phyloP scores from a whole-genome alignment of 345 rosid genomes.

The Pseudoturritis turrita region DNA sequence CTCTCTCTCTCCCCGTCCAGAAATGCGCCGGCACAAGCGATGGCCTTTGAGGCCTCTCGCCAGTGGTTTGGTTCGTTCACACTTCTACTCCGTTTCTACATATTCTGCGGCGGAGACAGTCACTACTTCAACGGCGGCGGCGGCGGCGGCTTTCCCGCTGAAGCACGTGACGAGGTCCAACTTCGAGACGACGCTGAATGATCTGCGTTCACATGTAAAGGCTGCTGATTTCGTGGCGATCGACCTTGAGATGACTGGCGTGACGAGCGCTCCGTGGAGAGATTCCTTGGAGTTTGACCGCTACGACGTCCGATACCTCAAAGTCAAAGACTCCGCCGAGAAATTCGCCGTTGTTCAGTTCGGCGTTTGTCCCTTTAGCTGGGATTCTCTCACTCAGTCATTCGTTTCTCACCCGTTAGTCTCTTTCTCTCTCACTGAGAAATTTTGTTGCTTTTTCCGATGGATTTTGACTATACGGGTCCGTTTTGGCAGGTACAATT shows the following conservation, averaged over 20 bases:
- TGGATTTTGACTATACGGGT: not conserved
- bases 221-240: constrained; percentile 90
- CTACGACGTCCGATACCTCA: constrained; percentile 69
- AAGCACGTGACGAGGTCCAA: constrained; percentile 74
- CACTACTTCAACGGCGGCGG: constrained; percentile 2
- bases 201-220: constrained; percentile 53
- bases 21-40: constrained; percentile 34
- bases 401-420: constrained; percentile 80
- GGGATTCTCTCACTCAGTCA: constrained; percentile 65
- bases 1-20: too few relatives aligned
- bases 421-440: not conserved
- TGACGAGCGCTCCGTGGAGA: constrained; percentile 86
- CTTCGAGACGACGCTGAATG: constrained; percentile 57
- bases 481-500: constrained; percentile 58
- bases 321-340: constrained; percentile 93
- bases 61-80: constrained; percentile 34
- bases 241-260: constrained; percentile 94
- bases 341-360: constrained; percentile 92
- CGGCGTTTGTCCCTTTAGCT: constrained; percentile 92
- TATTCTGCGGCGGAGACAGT: constrained; percentile 12
- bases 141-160: constrained; percentile 53
- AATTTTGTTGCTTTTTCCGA: too few relatives aligned
- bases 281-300: constrained; percentile 83
- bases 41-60: constrained; percentile 39
- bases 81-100: constrained; percentile 19